Base-by-base conservation (phyloP, 164 flowering plant species). In the Magnolia sinica region DNA sequence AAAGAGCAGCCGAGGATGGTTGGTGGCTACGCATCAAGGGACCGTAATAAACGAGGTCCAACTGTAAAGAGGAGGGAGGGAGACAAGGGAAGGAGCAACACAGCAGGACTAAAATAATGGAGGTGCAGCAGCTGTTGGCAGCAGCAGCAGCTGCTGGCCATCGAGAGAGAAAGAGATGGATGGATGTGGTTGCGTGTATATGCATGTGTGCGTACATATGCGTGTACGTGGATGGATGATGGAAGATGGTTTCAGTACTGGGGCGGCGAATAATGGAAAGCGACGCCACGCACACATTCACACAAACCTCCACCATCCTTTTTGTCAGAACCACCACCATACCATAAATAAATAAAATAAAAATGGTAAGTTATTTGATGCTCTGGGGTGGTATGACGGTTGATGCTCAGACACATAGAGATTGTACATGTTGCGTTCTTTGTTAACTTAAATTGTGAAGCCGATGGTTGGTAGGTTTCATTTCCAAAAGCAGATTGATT, bases 191-290 rank as follows among this genome's bases (percentile, higher is more conserved):
- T 27, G 70, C 8, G 61, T 55, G 61, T 16, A 55, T 16, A 8
- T 10, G 18, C 61, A 55, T 55, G 61, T 16, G 61, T 55, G 18
- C 3, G 61, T 55, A 55, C 18, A 16, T 37, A 16, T 16, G 61
- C 13, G 61, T 16, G 18, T 55, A 10, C 61, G 61, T 55, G 61
- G 16, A 10, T 55, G 7, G 45, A 37, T 55, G 61, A 55, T 55
- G 61, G 61, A 16, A 18, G 61, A 55, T 55, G 68, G 29, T 8
- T 20, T 19, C 10, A 23, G 27, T 27, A 20, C 13, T 22, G 45
- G 70, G 70, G 51, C 71, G 71, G 76, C 76, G 70, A 75, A 68
- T 27, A 75, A 55, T 16, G 77, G 73, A 75, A 68, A 75, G 73
- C 64, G 77, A 75, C 73, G 10, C 68, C 20, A 69, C 68, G 66